phyloP scores from a whole-genome alignment of 306 rosid species.

The Medicago lupulina region DNA sequence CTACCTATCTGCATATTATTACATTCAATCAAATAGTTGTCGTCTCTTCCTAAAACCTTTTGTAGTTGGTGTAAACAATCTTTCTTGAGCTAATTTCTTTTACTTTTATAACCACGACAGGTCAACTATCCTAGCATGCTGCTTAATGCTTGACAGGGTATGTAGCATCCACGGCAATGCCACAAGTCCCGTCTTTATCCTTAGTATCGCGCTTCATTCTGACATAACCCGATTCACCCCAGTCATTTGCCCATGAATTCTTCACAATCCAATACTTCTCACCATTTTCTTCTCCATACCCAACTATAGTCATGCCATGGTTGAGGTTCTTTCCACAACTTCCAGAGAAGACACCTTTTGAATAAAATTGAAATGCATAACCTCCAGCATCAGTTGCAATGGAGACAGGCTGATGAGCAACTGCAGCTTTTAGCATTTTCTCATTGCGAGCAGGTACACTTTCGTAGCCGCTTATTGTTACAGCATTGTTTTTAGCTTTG shows the following conservation, averaged over 20 bases:
- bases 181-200: constrained; percentile 61
- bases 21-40: neutral
- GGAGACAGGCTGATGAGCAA: constrained; percentile 71
- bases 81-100: constrained; percentile 37
- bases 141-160: constrained; percentile 59
- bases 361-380: constrained; percentile 64
- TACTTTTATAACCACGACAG: constrained; percentile 26
- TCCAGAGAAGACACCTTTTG: constrained; percentile 60
- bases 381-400: constrained; percentile 67
- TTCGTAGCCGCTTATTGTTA: constrained; percentile 57
- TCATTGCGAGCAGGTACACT: constrained; percentile 60
- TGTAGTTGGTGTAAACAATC: neutral
- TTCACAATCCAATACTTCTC: constrained; percentile 71
- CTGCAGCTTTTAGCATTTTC: constrained; percentile 61
- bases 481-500: constrained; percentile 38
- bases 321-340: constrained; percentile 63
- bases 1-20: constrained; percentile 22
- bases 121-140: constrained; percentile 35
- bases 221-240: constrained; percentile 79
- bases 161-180: constrained; percentile 76
- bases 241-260: constrained; percentile 71
- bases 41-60: constrained; percentile 1
- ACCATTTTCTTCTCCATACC: constrained; percentile 62
- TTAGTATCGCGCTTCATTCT: constrained; percentile 47
- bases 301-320: constrained; percentile 73